Base-by-base conservation (phyloP, 2,329 filamentous ascomycete genomes). In the Pseudogymnoascus sp. region DNA sequence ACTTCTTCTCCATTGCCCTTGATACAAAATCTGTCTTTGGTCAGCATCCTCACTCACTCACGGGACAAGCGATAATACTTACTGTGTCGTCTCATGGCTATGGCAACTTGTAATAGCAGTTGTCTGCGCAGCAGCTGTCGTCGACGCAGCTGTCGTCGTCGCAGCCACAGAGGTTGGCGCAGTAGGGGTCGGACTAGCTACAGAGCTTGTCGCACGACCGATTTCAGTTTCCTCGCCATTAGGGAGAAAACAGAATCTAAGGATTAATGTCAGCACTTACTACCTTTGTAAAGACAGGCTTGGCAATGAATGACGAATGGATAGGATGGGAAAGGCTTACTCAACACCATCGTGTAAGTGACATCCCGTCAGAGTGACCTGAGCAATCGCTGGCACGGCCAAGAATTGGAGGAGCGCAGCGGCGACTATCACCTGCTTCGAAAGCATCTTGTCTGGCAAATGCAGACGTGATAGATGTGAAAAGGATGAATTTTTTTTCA, bases 81-180 rank as follows among this genome's bases (percentile, higher is more conserved):
- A 65, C 65, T 64, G 65, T 28, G 67, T 86, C 80, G 0, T 69
- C 66, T 71, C 76, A 64, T 82, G 79, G n/a, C 70, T 68, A 67
- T 82, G 79, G 62, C 82, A 85, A 1, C 71, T 76, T 2, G 81
- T 81, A 1, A 84, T 72, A 1, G 79, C 78, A 1, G 80, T 78
- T 8, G 73, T 70, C 30, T 73, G 69, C 2, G 70, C 70, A 2
- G 70, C 67, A 12, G 63, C 57, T 6, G 73, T 71, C 4, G 71
- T 63, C n/a, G n/a, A n/a, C 7, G 70, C 66, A 12, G 63, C 57
- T 6, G 73, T 71, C 4, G 71, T 64, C 58, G 68, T 63, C 38
- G 66, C 63, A 12, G 65, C 58, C 12, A 47, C 60, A 39, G 54
- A 43, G 4, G 30, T 72, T 64, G 6, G 69, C 60, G 14, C 69